Evolutionary conservation across 371 early-diverging fungal species (phyloP).

Genomic region (Mortierella sp.): DNA sequence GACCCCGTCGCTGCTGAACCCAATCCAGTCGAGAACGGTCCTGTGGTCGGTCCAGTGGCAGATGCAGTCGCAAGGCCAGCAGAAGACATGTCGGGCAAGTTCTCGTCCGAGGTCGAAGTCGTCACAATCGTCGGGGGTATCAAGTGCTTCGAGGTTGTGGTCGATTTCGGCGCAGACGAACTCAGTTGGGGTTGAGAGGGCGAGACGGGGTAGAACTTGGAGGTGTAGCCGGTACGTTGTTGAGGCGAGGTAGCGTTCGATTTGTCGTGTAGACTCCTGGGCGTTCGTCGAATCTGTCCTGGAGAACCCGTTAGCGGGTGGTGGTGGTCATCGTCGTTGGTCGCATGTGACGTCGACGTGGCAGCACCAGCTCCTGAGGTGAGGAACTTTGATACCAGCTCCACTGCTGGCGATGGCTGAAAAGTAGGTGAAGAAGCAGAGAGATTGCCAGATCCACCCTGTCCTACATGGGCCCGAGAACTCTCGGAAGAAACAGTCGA

Average conservation of each 20-base stretch:
- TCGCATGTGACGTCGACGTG: background rate
- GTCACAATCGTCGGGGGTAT: slow-evolving; percentile 48
- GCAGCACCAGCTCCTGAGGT: slow-evolving; percentile 5
- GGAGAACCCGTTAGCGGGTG: slow-evolving; percentile 19
- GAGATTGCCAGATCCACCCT: background rate
- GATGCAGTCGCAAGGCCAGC: background rate
- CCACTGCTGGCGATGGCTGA: slow-evolving; percentile 42
- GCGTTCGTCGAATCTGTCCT: slow-evolving; percentile 11
- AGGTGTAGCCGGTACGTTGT: slow-evolving; percentile 44
- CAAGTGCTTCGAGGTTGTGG: slow-evolving; percentile 28
- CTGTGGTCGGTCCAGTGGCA: background rate
- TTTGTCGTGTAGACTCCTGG: slow-evolving; percentile 21
- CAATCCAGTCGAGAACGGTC: background rate
- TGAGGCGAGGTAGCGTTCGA: slow-evolving; percentile 47
- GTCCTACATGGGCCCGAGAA: slow-evolving; percentile 16
- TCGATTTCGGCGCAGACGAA: slow-evolving; percentile 49
- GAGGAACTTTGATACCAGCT: slow-evolving; percentile 41
- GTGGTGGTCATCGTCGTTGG: slow-evolving; percentile 23
- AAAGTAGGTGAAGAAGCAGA: slow-evolving; percentile 30
- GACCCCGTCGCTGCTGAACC: slow-evolving; percentile 15
- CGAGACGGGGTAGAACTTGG: slow-evolving; percentile 48
- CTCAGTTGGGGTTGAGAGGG: slow-evolving; percentile 49
- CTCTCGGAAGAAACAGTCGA: slow-evolving; percentile 8
- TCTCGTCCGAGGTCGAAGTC: slow-evolving; percentile 35
- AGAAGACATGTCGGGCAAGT: slow-evolving; percentile 16